Evolutionary conservation across 192 early-diverging fungal genomes (phyloP), one percentile per base, ranked within the genome.

Genomic region (Coemansia sp.): DNA sequence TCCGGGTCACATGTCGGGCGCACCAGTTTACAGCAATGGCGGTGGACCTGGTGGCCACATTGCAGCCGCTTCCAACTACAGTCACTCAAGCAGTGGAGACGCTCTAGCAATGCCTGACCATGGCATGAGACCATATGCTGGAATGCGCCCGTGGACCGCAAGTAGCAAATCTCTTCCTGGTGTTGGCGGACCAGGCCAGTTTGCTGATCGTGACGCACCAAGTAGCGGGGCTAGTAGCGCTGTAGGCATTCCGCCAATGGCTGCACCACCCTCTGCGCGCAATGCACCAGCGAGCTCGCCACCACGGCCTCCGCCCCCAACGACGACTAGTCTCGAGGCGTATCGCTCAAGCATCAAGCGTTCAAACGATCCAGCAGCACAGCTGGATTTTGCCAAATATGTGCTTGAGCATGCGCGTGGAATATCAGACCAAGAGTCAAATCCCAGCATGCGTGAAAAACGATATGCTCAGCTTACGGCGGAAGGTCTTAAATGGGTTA

Each of bases 331-430:
- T 19, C 61, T 80, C 19, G 78, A 80, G 30, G 66, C 71, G 22
- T 73, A 73, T 44, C 67, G 78, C 13, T 46, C 61, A 12, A 77
- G 68, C 45, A 70, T 77, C 14, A 84, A 78, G 69, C 64, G 64
- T 14, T 83, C 71, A 40, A 77, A 77, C 50, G 93, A 96, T 78
- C 87, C 87, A 9, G 74, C 66, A 5, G 81, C 84, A 22, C 90
- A 91, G 70, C 80, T 96, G 30, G 85, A 87, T 33, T 95, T 95
- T 80, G 96, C 89, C 38, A 89, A 91, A 62, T 91, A 91, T 53
- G 65, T 97, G 34, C 84, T 97, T 21, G 85, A 90, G 49, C 84
- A 88, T 6, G 89, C 89, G 2, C 83, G 85, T 44, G 75, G 83
- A 15, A 82, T 92, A 37, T 66, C 80, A 2, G 72, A 80, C 24